phyloP scores from a whole-genome alignment of 139 green algal species.

The Chlorella sorokiniana region DNA sequence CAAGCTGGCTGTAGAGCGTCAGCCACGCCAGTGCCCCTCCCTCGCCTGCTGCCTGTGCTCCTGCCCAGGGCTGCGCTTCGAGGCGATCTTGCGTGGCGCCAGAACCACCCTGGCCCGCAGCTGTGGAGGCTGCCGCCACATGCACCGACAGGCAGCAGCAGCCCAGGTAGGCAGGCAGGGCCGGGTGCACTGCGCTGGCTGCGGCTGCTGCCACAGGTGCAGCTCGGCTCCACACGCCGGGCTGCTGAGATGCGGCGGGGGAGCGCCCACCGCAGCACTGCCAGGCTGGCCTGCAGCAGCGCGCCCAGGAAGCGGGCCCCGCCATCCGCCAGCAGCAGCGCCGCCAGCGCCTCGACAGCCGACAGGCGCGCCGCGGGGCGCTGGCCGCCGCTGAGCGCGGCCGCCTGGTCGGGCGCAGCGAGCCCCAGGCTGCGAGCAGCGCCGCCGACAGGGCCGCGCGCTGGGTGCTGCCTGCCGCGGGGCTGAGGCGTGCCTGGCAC shows the following conservation, averaged over 20 bases:
- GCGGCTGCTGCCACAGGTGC: background rate
- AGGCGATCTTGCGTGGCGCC: background rate
- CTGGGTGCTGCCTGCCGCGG: background rate
- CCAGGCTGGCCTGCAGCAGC: background rate
- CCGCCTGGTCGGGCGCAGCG: background rate
- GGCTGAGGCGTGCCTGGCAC: constrained; percentile 16
- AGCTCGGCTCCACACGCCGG: background rate
- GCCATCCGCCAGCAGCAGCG: background rate
- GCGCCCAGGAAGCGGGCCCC: background rate
- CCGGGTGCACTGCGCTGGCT: background rate
- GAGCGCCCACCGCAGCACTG: background rate
- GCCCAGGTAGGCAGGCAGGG: background rate
- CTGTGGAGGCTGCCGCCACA: background rate
- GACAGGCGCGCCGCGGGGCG: constrained; percentile 2
- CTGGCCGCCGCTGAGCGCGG: background rate
- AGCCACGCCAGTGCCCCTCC: background rate
- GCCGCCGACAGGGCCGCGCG: background rate
- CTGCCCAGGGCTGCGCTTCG: too few relatives aligned
- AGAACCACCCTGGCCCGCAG: background rate
- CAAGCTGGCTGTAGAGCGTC: background rate
- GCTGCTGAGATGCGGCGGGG: background rate
- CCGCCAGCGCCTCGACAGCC: background rate
- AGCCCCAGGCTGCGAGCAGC: background rate
- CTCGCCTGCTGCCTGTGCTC: background rate
- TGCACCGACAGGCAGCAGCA: background rate